Evolutionary conservation across 495 filamentous ascomycete genomes (phyloP).

Genomic region (Penicillium fimorum): DNA sequence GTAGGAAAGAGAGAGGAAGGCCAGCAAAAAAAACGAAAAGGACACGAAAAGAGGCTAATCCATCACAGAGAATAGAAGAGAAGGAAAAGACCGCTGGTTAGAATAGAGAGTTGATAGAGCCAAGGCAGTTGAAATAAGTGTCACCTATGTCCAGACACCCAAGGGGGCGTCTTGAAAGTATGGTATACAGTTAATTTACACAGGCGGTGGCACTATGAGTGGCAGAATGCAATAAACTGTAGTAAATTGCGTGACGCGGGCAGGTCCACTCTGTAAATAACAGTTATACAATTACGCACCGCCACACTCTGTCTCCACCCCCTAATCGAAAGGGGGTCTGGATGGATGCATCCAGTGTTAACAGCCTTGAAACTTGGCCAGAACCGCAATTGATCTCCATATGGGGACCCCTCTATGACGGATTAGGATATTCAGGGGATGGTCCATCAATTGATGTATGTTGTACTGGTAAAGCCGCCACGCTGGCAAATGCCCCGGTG

Average conservation of each 20-base stretch:
- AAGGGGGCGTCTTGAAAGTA: conserved; percentile 13
- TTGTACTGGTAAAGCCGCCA: conserved; percentile 4
- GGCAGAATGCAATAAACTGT: conserved; percentile 9
- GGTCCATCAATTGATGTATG: background rate
- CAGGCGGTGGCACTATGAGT: conserved; percentile 6
- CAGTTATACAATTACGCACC: conserved; percentile 28
- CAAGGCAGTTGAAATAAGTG: conserved; percentile 21
- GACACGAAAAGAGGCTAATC: conserved; percentile 22
- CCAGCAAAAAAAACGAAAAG: conserved; percentile 20
- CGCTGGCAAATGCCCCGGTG: conserved; percentile 7
- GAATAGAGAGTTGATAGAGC: conserved; percentile 6
- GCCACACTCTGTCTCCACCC: conserved; percentile 26
- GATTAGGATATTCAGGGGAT: background rate
- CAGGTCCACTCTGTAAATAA: background rate
- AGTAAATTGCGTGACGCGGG: background rate
- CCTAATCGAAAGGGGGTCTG: conserved; percentile 26
- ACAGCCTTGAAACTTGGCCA: background rate
- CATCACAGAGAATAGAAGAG: conserved; percentile 20
- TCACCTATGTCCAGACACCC: conserved; percentile 25
- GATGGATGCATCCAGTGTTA: conserved; percentile 2
- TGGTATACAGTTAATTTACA: conserved; percentile 22
- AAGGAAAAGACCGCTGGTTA: conserved; percentile 10
- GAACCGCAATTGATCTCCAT: background rate
- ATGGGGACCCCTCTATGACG: background rate
- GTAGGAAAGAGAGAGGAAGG: conserved; percentile 12